Evolutionary conservation across 23 red algal species (phyloP).

Genomic region (Agarophyton chilense): DNA sequence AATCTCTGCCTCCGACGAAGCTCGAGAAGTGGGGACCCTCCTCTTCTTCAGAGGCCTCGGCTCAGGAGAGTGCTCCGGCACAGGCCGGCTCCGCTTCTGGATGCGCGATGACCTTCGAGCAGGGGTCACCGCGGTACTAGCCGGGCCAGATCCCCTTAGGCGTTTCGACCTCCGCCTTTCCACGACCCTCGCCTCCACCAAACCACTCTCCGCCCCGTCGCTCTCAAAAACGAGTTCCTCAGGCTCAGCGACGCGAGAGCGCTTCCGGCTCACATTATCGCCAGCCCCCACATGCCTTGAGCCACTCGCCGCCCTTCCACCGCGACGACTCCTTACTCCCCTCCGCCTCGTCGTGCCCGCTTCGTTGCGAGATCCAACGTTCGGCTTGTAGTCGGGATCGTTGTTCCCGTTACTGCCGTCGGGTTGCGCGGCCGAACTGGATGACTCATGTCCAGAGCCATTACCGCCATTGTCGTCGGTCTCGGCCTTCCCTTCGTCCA

Average conservation of each 20-base stretch:
- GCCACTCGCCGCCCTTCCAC: not conserved
- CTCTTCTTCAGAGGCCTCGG: conserved; percentile 9
- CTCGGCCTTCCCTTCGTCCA: not conserved
- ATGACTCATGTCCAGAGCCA: not conserved
- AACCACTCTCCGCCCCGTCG: not conserved
- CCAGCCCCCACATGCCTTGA: not conserved
- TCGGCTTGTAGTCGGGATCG: not conserved
- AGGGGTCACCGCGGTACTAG: not conserved
- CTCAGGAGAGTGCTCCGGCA: not conserved
- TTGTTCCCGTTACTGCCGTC: not conserved
- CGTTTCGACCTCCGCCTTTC: not conserved
- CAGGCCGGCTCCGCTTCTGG: conserved; percentile 21
- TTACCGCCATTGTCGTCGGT: not conserved
- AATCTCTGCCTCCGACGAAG: not conserved
- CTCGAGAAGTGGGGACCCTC: not conserved
- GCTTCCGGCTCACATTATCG: not conserved
- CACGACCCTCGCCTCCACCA: not conserved
- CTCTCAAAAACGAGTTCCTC: conserved; percentile 9
- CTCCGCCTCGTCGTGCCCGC: not conserved
- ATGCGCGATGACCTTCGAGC: conserved; percentile 10
- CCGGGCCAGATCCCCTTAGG: not conserved
- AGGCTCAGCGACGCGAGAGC: not conserved
- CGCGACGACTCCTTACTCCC: not conserved
- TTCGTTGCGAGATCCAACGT: not conserved
- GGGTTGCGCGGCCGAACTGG: not conserved